Base-by-base conservation (phyloP, 768 basidiomycete species). In the Russula foetens region DNA sequence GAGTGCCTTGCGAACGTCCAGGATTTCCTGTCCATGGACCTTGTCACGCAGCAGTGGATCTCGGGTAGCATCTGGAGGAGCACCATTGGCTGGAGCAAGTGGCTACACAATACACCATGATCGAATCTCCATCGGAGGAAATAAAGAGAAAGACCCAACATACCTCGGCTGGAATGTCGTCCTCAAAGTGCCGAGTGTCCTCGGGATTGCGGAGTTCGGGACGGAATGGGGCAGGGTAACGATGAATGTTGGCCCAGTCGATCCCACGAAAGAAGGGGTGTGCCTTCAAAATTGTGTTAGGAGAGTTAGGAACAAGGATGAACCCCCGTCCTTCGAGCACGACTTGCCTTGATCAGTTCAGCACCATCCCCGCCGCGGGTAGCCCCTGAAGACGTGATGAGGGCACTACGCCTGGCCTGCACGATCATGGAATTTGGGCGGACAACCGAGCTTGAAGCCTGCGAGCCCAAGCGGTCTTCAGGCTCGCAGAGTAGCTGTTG, bases 111-210 rank as follows among this genome's bases (percentile, higher is more conserved):
- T 96, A 58, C 53, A 48, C 75, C 52, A 78, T 74, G 77, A 76
- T 67, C 68, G 67, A 60, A 62, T 61, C 50, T 50, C 58, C 23
- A 38, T 41, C 44, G 31, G 44, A 38, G 11, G n/a, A 56, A 26
- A 29, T 39, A n/a, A 35, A 35, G 14, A 3, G 47, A 51, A 11
- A 53, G 31, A 28, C 17, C 29, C 77, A 69, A 46, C 65, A 31
- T 74, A 92, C 93, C 84, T 95, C 91, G 39, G 88, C 76, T 23
- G 91, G 91, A 68, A 97, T 98, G 72, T 96, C 92, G 55, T 88
- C 84, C 72, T 98, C 95, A 65, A 99, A 98, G 73, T 99, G 95
- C 62, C 84, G 81, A 17, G 96, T 98, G 72, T 98, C 94, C 68
- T 88, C 90, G 28, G 90, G 87, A 64, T 83, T 77, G 31, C 71